Conservation (phyloP, 441 rosid genomes). For the Eruca vesicaria region DNA sequence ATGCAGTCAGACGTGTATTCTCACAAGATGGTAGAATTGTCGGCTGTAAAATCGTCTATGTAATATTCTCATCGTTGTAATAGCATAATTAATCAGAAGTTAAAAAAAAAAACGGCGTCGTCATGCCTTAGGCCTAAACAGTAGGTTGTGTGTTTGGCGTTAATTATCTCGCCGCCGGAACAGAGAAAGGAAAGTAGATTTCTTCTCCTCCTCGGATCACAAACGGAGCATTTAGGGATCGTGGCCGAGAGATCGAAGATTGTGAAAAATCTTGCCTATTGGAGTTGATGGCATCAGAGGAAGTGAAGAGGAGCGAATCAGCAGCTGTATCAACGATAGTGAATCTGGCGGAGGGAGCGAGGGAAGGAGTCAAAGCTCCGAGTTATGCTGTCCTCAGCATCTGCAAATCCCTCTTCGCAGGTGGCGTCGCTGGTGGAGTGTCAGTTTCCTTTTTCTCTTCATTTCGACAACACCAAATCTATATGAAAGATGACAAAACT, state of each 20-base stretch:
- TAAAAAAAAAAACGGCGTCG: slow-evolving; percentile 38
- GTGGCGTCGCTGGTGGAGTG: slow-evolving; percentile 99
- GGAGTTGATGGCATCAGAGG: slow-evolving; percentile 84
- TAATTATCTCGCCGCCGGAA: slow-evolving; percentile 27
- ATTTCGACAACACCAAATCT: no score
- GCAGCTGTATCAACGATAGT: slow-evolving; percentile 87
- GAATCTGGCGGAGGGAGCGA: slow-evolving; percentile 89
- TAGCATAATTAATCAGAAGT: no score
- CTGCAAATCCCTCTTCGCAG: slow-evolving; percentile 90
- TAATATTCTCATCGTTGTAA: no score
- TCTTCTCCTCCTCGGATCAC: slow-evolving; percentile 18
- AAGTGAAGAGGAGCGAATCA: slow-evolving; percentile 73
- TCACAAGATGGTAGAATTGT: no score
- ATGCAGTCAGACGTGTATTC: no score
- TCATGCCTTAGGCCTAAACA: not conserved
- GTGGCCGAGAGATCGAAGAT: slow-evolving; percentile 8
- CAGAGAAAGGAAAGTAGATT: not conserved
- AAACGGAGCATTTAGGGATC: not conserved
- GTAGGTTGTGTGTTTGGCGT: slow-evolving; percentile 28
- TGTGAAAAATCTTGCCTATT: not conserved
- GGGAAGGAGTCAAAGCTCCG: slow-evolving; percentile 85
- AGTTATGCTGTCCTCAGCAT: slow-evolving; percentile 70
- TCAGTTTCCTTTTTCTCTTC: slow-evolving; percentile 22
- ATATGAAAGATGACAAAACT: not conserved
- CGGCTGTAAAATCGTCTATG: no score